Conservation (phyloP, 345 rosid genomes). For the Durio zibethinus region DNA sequence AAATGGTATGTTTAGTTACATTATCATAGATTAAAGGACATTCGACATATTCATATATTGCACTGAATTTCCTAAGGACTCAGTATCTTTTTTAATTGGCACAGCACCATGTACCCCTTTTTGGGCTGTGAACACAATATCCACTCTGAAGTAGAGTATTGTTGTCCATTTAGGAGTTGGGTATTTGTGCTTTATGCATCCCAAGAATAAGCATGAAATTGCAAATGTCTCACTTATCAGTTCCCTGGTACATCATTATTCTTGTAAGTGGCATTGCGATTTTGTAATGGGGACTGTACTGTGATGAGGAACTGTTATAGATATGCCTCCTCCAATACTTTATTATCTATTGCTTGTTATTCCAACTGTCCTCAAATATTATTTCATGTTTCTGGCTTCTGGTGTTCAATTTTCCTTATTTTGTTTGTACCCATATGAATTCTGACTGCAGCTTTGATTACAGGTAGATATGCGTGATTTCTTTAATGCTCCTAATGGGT, state of each 20-base stretch:
- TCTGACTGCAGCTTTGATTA: conserved; percentile 4
- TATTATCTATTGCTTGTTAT: conserved; percentile 1
- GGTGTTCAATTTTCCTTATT: not conserved
- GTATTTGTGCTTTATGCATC: not conserved
- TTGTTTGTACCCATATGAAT: not conserved
- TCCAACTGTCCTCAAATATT: not conserved
- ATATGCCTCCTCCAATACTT: conserved; percentile 3
- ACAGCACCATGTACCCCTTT: not conserved
- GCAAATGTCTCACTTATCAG: not conserved
- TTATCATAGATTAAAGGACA: not conserved
- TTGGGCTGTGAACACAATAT: not conserved
- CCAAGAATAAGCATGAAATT: not conserved
- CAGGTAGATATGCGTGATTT: conserved; percentile 95
- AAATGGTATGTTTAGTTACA: not conserved
- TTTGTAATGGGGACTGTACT: not conserved
- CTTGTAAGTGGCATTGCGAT: not conserved
- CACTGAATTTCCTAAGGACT: not conserved
- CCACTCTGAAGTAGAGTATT: not conserved
- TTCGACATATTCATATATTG: not conserved
- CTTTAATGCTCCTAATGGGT: conserved; percentile 79
- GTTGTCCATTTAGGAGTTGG: not conserved
- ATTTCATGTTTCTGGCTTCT: not conserved
- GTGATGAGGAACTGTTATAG: not conserved
- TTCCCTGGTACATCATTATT: not conserved
- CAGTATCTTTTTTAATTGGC: not conserved